Conservation (phyloP, 306 rosid genomes). For the Chamaecrista fasciculata region DNA sequence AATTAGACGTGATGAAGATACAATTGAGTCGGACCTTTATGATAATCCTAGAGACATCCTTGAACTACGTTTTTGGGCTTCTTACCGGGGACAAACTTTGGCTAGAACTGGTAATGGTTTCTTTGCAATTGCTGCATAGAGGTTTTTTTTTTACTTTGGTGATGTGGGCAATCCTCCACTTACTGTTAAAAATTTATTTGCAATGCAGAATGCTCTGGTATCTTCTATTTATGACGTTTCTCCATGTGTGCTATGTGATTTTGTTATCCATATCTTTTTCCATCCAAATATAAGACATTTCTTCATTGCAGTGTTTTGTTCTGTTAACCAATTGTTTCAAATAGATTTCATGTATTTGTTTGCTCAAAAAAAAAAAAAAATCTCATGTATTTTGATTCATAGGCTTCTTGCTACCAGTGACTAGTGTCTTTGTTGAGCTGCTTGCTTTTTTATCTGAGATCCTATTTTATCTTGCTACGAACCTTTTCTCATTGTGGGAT, state of each 20-base stretch:
- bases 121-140: neutral
- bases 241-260: neutral
- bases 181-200: neutral
- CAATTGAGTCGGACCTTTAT: constrained; percentile 55
- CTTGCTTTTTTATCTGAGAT: neutral
- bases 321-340: neutral
- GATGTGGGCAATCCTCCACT: neutral
- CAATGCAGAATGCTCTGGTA: constrained; percentile 24
- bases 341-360: no score
- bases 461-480: neutral
- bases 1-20: constrained; percentile 77
- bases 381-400: neutral
- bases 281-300: neutral
- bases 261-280: neutral
- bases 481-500: neutral
- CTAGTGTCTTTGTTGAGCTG: neutral
- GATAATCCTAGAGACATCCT: constrained; percentile 66
- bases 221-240: neutral
- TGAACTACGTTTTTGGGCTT: constrained; percentile 95
- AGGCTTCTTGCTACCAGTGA: neutral
- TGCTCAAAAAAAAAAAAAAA: no score
- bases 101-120: constrained; percentile 82
- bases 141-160: neutral
- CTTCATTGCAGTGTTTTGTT: neutral
- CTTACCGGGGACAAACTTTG: constrained; percentile 93